phyloP scores from a whole-genome alignment of 176 grass and related monocot genomes.

The Pontederia paniculata region DNA sequence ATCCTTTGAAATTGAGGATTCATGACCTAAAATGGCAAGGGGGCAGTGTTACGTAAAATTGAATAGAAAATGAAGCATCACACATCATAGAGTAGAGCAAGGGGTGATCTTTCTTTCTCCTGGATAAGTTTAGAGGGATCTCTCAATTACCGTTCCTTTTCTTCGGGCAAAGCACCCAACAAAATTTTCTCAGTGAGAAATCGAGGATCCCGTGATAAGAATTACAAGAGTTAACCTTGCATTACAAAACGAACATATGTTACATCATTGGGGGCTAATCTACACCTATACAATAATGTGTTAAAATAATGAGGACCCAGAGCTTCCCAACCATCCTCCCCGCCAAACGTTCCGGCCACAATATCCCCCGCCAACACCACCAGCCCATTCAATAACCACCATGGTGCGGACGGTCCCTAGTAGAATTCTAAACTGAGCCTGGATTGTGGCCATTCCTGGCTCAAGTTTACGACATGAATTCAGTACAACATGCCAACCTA shows the following conservation, averaged over 20 bases:
- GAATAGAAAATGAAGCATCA: too few relatives aligned
- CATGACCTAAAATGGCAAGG: too few relatives aligned
- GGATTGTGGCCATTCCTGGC: background rate
- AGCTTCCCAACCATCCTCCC: background rate
- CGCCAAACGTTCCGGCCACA: background rate
- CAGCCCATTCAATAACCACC: background rate
- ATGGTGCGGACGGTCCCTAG: background rate
- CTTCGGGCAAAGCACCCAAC: background rate
- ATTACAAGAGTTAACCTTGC: background rate
- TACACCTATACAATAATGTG: background rate
- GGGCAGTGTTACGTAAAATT: too few relatives aligned
- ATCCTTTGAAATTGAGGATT: too few relatives aligned
- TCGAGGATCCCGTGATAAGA: constrained; percentile 3
- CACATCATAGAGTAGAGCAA: too few relatives aligned
- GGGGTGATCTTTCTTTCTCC: too few relatives aligned
- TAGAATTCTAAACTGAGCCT: background rate
- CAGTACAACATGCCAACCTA: constrained; percentile 17
- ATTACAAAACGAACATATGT: background rate
- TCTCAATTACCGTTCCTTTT: too few relatives aligned
- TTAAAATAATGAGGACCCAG: background rate
- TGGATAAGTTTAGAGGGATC: too few relatives aligned
- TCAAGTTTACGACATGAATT: background rate
- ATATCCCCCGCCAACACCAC: background rate
- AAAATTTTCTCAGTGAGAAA: constrained; percentile 15
- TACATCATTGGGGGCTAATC: constrained; percentile 11